Evolutionary conservation across 768 basidiomycete species (phyloP), one percentile per base, ranked within the genome.

Genomic region (Polyporus arcularius): DNA sequence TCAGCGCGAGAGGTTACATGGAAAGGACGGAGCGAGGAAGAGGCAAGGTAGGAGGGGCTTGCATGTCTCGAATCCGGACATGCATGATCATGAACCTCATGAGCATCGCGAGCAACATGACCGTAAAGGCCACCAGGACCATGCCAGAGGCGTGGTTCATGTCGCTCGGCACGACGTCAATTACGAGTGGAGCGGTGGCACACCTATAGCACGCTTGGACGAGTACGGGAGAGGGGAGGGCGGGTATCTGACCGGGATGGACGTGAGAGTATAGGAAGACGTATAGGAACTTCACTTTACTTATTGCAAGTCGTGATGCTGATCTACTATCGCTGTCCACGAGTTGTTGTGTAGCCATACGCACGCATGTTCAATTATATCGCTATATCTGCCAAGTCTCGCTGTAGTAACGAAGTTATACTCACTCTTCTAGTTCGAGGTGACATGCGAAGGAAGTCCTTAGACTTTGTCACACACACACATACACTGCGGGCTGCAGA

Each of bases 31-130:
- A 4, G 14, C 26, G 30, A 53, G 57, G 56, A 48, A 64, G 31
- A 62, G 60, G 51, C 57, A 52, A 18, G 57, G 54, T 9, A 47
- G 52, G 59, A 60, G 50, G 40, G 52, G 53, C 1, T 63, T 66
- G 52, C 60, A 58, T 46, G 54, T 67, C 48, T 61, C 65, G 16
- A 69, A 69, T 57, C 66, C 68, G 35, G 66, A 69, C 58, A 55
- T 50, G 4, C 53, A 47, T 12, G 55, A 57, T 14, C 55, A 43
- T 26, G 30, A 54, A 18, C 58, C 35, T 30, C 31, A 32, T 21
- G 53, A 55, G 54, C 54, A 45, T 32, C 21, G 21, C 21, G 21
- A 26, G 21, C 21, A 26, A 26, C 21, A 26, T 26, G 21, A 26
- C 21, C 21, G 21, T 26, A 26, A 26, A 26, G 21, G 21, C 21